Evolutionary conservation across 73 alveolate species (phyloP), one percentile per base, ranked within the genome.

Genomic region (Paramecium biaurelia): DNA sequence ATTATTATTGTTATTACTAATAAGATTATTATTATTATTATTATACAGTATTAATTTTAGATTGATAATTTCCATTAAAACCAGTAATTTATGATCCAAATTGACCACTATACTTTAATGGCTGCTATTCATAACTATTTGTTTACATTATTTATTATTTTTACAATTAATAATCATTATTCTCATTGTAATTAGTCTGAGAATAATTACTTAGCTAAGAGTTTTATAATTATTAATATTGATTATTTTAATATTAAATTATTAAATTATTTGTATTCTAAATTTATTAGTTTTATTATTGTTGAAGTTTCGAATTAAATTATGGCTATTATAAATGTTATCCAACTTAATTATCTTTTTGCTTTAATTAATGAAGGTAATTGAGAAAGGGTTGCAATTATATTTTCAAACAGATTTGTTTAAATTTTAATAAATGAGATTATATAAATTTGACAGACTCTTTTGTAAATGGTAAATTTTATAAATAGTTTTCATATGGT

Each of bases 401-500:
- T 4, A 14, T 14, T 74, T 74, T 74, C 12, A 74, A 30, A 4
- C 56, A 74, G 12, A 57, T 86, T 37, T 70, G 42, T 32, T 59
- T 86, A 18, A 86, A 45, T 67, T 76, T 86, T 0, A 53, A 24
- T n/a, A 86, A 32, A 8, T 70, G 76, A 2, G 86, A 57, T 86
- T 86, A 67, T 1, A 86, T 23, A 7, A 63, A 37, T 38, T 86
- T 76, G 1, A 86, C 72, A 2, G 93, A 72, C 21, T 59, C 63
- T 68, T 86, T 86, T 18, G 93, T 86, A 21, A 86, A 86, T 12
- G 93, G 93, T 56, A 86, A 63, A 20, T 57, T 32, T 35, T 53
- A 53, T 86, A 86, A 86, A 28, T 86, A 59, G 18, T 86, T 86
- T 86, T 86, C 93, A 30, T 63, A 72, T 20, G 85, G 93, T 6